Conservation (phyloP, 1,139 yeast species). For the Kazachstania sp. region DNA sequence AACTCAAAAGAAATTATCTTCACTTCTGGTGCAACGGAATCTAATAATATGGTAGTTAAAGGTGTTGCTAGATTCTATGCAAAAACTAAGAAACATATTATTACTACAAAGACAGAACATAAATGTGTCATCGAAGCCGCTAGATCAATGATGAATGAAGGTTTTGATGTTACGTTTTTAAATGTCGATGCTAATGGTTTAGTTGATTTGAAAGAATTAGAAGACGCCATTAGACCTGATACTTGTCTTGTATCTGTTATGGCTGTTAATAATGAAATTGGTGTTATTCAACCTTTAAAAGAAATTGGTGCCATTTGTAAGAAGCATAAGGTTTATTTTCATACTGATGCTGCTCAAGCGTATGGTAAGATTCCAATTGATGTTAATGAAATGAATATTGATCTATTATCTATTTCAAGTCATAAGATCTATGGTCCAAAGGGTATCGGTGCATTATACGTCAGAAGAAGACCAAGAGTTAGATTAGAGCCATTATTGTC, state of each 20-base stretch:
- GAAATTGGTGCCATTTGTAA: conserved; percentile 89
- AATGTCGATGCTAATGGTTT: conserved; percentile 80
- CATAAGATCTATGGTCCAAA: conserved; percentile 98
- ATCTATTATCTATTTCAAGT: conserved; percentile 84
- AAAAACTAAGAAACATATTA: conserved; percentile 84
- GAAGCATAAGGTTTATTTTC: conserved; percentile 84
- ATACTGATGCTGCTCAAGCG: conserved; percentile 98
- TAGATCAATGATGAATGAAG: conserved; percentile 91
- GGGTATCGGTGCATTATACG: conserved; percentile 94
- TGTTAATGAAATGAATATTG: conserved; percentile 89
- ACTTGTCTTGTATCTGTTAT: conserved; percentile 87
- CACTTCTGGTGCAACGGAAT: conserved; percentile 97
- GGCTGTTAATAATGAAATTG: conserved; percentile 98
- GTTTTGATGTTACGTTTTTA: conserved; percentile 89
- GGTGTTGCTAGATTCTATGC: conserved; percentile 93
- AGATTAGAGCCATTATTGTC: conserved; percentile 89
- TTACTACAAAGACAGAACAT: conserved; percentile 95
- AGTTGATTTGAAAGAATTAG: conserved; percentile 66
- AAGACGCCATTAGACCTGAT: conserved; percentile 79
- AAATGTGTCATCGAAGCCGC: conserved; percentile 96
- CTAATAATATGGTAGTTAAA: conserved; percentile 87
- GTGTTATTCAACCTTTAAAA: conserved; percentile 92
- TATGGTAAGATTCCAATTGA: conserved; percentile 89
- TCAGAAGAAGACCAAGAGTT: conserved; percentile 97
- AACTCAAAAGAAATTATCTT: conserved; percentile 95